phyloP scores from a whole-genome alignment of 129 eudicot species.

The Pulicaria dysenterica region DNA sequence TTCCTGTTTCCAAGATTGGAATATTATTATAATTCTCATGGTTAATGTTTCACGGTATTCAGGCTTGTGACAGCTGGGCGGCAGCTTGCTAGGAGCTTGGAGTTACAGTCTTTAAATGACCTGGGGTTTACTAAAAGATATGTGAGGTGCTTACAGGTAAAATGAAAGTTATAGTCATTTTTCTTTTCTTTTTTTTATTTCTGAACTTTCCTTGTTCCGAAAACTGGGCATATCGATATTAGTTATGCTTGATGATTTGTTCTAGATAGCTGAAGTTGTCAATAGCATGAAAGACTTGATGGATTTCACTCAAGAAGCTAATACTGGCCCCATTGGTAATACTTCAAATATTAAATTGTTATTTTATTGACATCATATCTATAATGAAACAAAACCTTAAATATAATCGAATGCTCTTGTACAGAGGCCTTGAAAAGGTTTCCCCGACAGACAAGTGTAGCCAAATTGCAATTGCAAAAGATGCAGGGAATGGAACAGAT shows the following conservation, averaged over 20 bases:
- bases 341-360: background rate
- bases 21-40: background rate
- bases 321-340: slow-evolving; percentile 79
- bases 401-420: background rate
- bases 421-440: slow-evolving; percentile 78
- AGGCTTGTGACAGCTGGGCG: slow-evolving; percentile 86
- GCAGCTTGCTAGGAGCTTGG: slow-evolving; percentile 83
- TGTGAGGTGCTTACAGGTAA: slow-evolving; percentile 83
- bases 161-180: background rate
- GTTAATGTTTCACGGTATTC: slow-evolving; percentile 26
- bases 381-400: background rate
- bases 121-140: slow-evolving; percentile 82
- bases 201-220: background rate
- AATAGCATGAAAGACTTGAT: slow-evolving; percentile 83
- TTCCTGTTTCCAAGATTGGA: background rate
- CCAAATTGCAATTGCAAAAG: slow-evolving; percentile 60
- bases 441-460: slow-evolving; percentile 41
- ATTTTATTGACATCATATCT: background rate
- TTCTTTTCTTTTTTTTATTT: background rate
- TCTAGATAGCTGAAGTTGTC: slow-evolving; percentile 80
- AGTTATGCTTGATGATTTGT: slow-evolving; percentile 10
- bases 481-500: slow-evolving; percentile 54
- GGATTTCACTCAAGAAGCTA: slow-evolving; percentile 59
- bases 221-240: background rate
- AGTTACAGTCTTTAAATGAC: slow-evolving; percentile 74